Evolutionary conservation across 345 rosid genomes (phyloP).

Genomic region (Camelina laxa): DNA sequence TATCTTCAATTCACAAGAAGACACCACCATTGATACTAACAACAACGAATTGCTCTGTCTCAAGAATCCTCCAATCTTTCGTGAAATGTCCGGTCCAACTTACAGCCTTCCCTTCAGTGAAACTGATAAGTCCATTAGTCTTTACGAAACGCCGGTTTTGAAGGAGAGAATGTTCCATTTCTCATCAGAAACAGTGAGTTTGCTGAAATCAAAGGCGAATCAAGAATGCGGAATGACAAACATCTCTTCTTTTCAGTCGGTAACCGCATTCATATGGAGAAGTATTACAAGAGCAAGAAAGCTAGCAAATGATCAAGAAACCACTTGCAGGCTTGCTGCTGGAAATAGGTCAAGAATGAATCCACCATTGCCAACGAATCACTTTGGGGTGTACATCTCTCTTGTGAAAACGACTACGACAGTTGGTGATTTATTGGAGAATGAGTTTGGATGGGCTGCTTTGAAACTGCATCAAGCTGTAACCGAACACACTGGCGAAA

Average conservation of each 20-base stretch:
- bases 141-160: conserved; percentile 47
- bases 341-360: conserved; percentile 58
- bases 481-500: conserved; percentile 44
- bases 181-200: conserved; percentile 55
- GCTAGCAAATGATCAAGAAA: conserved; percentile 44
- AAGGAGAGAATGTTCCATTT: conserved; percentile 68
- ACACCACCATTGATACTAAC: not conserved
- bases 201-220: conserved; percentile 64
- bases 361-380: conserved; percentile 52
- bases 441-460: conserved; percentile 70
- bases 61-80: conserved; percentile 59
- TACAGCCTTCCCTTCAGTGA: conserved; percentile 53
- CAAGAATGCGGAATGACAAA: conserved; percentile 50
- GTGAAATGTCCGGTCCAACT: conserved; percentile 42
- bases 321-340: conserved; percentile 54
- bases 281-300: conserved; percentile 57
- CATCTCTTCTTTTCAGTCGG: conserved; percentile 72
- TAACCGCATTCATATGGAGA: conserved; percentile 64
- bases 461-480: conserved; percentile 60
- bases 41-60: conserved; percentile 23
- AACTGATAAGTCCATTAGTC: conserved; percentile 44
- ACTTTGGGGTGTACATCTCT: conserved; percentile 62
- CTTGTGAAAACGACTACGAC: conserved; percentile 37
- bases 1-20: conserved; percentile 55
- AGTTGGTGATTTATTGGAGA: conserved; percentile 51